A percentile compares a stretch with the other conserved stretches of the same genome.
These are phyloP conservation scores for Cadophora gregata DNA, from an alignment of 2,329 filamentous ascomycete genomes.

Conservation along the genomic window DNA sequence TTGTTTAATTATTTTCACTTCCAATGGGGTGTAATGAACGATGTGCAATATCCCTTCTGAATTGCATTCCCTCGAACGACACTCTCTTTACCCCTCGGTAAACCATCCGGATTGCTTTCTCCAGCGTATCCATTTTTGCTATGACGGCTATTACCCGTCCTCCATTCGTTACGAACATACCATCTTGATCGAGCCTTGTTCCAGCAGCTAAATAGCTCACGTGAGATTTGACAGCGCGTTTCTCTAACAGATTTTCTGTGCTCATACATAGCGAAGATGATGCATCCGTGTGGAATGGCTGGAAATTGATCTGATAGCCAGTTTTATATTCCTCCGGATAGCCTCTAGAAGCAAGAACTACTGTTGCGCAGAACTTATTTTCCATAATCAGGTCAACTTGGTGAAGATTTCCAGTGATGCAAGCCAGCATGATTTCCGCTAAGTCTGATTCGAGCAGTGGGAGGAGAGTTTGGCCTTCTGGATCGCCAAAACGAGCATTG, in stretches of 20 bases:
- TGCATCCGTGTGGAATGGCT: too few species aligned
- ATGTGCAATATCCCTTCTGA: background rate
- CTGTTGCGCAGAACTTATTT: slow-evolving; percentile 79
- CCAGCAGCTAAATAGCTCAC: slow-evolving; percentile 54
- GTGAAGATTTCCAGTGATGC: slow-evolving; percentile 75
- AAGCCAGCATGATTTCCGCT: slow-evolving; percentile 87
- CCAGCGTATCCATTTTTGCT: slow-evolving; percentile 74
- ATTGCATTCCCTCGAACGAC: background rate
- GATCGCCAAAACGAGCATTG: slow-evolving; percentile 91
- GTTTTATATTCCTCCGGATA: slow-evolving; percentile 89
- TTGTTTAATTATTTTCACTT: background rate
- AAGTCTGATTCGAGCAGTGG: slow-evolving; percentile 85
- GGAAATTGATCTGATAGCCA: slow-evolving; percentile 50
- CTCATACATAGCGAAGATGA: background rate
- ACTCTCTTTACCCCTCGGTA: slow-evolving; percentile 66
- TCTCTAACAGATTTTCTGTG: background rate
- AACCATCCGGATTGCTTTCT: slow-evolving; percentile 82
- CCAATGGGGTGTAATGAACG: background rate
- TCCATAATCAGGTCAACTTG: slow-evolving; percentile 71
- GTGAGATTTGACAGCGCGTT: slow-evolving; percentile 54
- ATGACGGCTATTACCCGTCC: slow-evolving; percentile 93
- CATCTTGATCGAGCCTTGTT: slow-evolving; percentile 90
- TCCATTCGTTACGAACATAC: slow-evolving; percentile 75
- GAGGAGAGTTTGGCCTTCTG: slow-evolving; percentile 87
- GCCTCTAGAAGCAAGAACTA: slow-evolving; percentile 88